Evolutionary conservation across 2,329 filamentous ascomycete species (phyloP).

Genomic region (Karstenula rhodostoma): DNA sequence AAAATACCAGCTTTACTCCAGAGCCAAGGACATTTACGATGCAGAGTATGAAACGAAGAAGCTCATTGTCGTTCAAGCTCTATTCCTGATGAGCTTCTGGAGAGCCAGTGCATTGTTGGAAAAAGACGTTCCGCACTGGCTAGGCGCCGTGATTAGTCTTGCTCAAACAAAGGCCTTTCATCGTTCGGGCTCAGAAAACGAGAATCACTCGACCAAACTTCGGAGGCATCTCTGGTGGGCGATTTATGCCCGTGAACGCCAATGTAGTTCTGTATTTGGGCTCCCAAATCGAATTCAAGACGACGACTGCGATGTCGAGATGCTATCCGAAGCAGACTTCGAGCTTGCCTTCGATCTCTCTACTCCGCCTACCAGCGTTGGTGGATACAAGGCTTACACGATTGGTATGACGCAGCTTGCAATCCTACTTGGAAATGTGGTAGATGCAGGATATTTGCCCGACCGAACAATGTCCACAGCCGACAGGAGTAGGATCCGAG

Average conservation of each 20-base stretch:
- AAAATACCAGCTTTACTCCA: constrained; percentile 60
- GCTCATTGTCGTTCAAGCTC: constrained; percentile 58
- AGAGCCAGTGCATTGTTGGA: constrained; percentile 52
- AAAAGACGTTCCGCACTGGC: constrained; percentile 50
- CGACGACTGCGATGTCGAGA: constrained; percentile 58
- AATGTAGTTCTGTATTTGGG: constrained; percentile 56
- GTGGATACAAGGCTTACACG: constrained; percentile 44
- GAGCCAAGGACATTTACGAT: constrained; percentile 62
- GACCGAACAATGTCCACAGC: constrained; percentile 27
- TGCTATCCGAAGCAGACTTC: constrained; percentile 50
- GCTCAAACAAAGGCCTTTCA: constrained; percentile 61
- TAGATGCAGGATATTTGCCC: constrained; percentile 48
- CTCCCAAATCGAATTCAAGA: constrained; percentile 59
- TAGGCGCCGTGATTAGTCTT: constrained; percentile 58
- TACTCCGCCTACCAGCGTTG: constrained; percentile 37
- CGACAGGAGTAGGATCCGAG: constrained; percentile 31
- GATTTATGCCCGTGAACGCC: constrained; percentile 61
- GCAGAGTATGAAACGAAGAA: constrained; percentile 63
- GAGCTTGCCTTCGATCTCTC: constrained; percentile 40
- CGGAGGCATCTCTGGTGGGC: constrained; percentile 64
- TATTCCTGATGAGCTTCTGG: constrained; percentile 67
- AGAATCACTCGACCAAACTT: constrained; percentile 44
- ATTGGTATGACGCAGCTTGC: constrained; percentile 52
- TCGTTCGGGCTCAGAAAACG: constrained; percentile 37
- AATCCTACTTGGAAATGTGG: constrained; percentile 48